Base-by-base conservation (phyloP, 805 yeast genomes). In the Myxozyma vanderwaltii region DNA sequence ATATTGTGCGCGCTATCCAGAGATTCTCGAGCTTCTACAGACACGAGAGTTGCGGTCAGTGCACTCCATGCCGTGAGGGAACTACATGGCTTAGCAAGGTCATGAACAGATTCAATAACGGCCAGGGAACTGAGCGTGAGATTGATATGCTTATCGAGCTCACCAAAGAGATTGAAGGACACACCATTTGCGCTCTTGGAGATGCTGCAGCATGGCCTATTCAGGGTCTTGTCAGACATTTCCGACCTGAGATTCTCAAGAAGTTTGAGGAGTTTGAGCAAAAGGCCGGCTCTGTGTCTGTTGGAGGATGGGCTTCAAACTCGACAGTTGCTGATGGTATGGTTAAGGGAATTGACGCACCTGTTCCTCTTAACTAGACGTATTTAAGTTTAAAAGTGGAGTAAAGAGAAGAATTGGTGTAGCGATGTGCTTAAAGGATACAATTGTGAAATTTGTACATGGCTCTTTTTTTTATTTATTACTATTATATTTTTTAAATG, bases 141-240 rank as follows among this genome's bases (percentile, higher is more conserved):
- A 89, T 89, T 69, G 96, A 89, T 71, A 84, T 83, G 88, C 84
- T 90, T 59, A 80, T 82, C 69, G 96, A 89, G 77, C 83, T 89
- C 69, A 85, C 91, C 61, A 87, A 88, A 77, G 90, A 88, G 74
- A 84, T 89, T 68, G 96, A 89, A 76, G 96, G 95, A 51, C 96
- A 89, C 76, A 88, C 96, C 53, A 89, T 89, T 70, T 89, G 96
- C 78, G 96, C 95, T 33, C 80, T 89, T 71, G 96, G 96, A 60
- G 96, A 89, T 71, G 96, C 96, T 35, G 90, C 95, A 59, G 91
- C 94, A 31, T 89, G 96, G 96, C 96, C 96, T 46, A 82, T 89
- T 63, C 96, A 89, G 77, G 96, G 96, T 59, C 81, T 89, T 66
- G 87, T 89, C 68, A 86, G 86, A 74, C 86, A 88, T 65, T 89